Evolutionary conservation across 371 early-diverging fungal species (phyloP).

Genomic region (Mucor saturninus): DNA sequence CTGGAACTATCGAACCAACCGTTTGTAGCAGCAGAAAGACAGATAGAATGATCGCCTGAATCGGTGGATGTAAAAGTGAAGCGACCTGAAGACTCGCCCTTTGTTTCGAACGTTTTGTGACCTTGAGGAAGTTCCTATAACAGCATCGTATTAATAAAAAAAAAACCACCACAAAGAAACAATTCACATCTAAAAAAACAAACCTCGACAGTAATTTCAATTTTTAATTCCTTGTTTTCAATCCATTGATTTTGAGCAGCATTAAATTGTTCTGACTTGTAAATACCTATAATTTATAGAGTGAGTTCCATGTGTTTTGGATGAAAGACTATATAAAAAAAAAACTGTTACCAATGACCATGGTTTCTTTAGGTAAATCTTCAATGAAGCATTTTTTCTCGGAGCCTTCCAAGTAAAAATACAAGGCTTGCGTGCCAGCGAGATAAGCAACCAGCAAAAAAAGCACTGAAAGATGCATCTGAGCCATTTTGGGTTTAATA

Average conservation of each 20-base stretch:
- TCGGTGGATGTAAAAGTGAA: slow-evolving; percentile 90
- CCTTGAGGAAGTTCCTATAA: slow-evolving; percentile 60
- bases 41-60: slow-evolving; percentile 90
- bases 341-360: slow-evolving; percentile 70
- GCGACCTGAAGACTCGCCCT: slow-evolving; percentile 71
- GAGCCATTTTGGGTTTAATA: slow-evolving; percentile 12
- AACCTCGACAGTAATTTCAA: slow-evolving; percentile 83
- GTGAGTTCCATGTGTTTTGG: neutral
- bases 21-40: slow-evolving; percentile 67
- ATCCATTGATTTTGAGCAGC: slow-evolving; percentile 67
- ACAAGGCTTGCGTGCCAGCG: slow-evolving; percentile 62
- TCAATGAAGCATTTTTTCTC: slow-evolving; percentile 94
- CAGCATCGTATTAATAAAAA: too few relatives aligned
- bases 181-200: slow-evolving; percentile 2
- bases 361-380: slow-evolving; percentile 90
- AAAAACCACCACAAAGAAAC: too few relatives aligned
- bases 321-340: too few relatives aligned
- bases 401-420: slow-evolving; percentile 89
- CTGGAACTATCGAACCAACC: slow-evolving; percentile 65
- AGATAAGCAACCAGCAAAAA: slow-evolving; percentile 22
- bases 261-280: slow-evolving; percentile 81
- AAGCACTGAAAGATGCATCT: slow-evolving; percentile 20
- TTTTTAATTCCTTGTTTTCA: slow-evolving; percentile 67
- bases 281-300: slow-evolving; percentile 61
- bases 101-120: slow-evolving; percentile 72